Evolutionary conservation across 192 early-diverging fungal species (phyloP).

Genomic region (Phycomyces blakesleeanus): DNA sequence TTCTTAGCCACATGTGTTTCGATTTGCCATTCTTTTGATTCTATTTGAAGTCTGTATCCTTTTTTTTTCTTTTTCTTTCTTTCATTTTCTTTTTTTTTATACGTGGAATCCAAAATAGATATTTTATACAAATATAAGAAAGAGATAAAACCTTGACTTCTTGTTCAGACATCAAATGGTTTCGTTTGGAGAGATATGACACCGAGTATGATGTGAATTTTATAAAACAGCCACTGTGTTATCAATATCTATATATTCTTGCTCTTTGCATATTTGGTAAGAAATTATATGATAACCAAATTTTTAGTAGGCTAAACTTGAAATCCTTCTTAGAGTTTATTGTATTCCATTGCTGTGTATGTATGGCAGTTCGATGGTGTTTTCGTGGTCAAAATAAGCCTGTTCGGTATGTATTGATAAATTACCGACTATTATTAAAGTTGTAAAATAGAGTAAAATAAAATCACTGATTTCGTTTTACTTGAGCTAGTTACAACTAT

Average conservation of each 20-base stretch:
- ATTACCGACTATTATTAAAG: not conserved
- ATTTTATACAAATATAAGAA: not conserved
- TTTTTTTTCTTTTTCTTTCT: conserved; percentile 16
- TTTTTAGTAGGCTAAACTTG: not conserved
- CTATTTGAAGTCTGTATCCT: conserved; percentile 82
- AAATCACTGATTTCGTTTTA: not conserved
- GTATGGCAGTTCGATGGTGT: conserved; percentile 41
- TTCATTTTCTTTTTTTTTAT: conserved; percentile 7
- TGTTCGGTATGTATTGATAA: conserved; percentile 19
- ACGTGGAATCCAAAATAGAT: too few species aligned
- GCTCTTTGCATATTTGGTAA: conserved; percentile 63
- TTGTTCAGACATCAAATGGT: conserved; percentile 78
- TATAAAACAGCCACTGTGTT: conserved; percentile 57
- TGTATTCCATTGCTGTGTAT: conserved; percentile 55
- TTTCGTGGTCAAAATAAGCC: conserved; percentile 13
- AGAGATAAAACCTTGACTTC: not conserved
- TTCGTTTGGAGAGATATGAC: conserved; percentile 71
- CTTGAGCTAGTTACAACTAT: conserved; percentile 60
- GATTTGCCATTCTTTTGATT: conserved; percentile 75
- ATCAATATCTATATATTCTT: conserved; percentile 78
- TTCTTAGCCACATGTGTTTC: conserved; percentile 59
- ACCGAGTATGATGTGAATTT: conserved; percentile 53
- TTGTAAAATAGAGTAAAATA: not conserved
- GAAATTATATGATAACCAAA: not conserved
- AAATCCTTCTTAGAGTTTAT: conserved; percentile 44